Base-by-base conservation (phyloP, 257 asterid genomes). In the Nicotiana otophora region DNA sequence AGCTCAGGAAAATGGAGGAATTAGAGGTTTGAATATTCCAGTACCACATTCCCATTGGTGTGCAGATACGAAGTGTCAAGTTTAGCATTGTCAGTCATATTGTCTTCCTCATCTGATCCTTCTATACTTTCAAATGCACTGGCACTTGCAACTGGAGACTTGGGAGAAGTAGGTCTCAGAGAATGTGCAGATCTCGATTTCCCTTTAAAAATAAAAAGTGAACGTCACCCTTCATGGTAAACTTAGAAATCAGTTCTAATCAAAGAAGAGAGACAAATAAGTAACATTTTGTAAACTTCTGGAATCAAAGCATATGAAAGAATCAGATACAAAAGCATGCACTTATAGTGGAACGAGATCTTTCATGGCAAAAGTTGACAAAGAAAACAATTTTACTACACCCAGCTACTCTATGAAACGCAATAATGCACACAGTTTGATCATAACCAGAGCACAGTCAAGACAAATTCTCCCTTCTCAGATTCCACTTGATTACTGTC, bases 91-190 rank as follows among this genome's bases (percentile, higher is more conserved):
- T 91, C 98, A 5, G 88, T 77, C 88, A 92, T 51, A 78, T 84
- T 85, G 80, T 96, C 99, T 85, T 96, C 99, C 11, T 94, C 99
- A 46, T 96, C 98, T 65, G 99, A 94, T 82, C 91, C 98, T 90
- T 94, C 98, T 64, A 93, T 84, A 80, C 97, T 94, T 84, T 96
- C 99, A 89, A 96, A 94, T 76, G 98, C 98, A 86, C 98, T 93
- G 36, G 90, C 96, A 88, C 97, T 91, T 82, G 92, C 94, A 82
- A 88, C 96, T 7, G 99, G 98, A 63, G 98, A 94, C 86, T 91
- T 96, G 31, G 98, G 99, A 87, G 99, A 94, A 69, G 92, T 89
- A 68, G 97, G 91, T 83, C 97, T 89, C 67, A 91, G 82, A 72
- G 89, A 82, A 86, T 87, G 94, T 62, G 91, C 93, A 12, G 88